Percentiles rank a stretch among this genome's conserved stretches.
Conservation (phyloP, 805 yeast species). For the Kurtzmaniella fragi region DNA sequence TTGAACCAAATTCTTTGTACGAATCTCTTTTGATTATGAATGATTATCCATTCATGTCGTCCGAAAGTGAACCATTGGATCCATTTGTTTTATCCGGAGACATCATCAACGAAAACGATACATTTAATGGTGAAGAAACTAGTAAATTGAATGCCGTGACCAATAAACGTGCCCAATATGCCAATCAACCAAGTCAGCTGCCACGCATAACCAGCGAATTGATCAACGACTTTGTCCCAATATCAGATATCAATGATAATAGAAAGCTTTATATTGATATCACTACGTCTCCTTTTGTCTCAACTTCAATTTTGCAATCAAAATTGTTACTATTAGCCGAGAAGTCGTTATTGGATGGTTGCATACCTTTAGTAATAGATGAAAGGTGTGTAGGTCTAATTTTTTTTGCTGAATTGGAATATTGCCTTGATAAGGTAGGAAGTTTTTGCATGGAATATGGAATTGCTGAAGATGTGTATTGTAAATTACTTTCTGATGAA, state of each 20-base stretch:
- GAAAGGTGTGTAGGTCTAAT: conserved; percentile 38
- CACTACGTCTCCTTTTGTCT: conserved; percentile 26
- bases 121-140: conserved; percentile 9
- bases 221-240: not conserved
- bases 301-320: conserved; percentile 24
- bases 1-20: conserved; percentile 48
- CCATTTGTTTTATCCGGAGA: conserved; percentile 28
- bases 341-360: conserved; percentile 46
- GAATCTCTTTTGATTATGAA: conserved; percentile 43
- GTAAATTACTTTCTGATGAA: conserved; percentile 17
- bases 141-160: conserved; percentile 1
- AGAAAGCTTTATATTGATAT: conserved; percentile 30
- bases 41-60: conserved; percentile 50
- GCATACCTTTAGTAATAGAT: conserved; percentile 42
- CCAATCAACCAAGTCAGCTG: not conserved
- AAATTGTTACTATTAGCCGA: conserved; percentile 35
- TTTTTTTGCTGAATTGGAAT: conserved; percentile 48
- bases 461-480: conserved; percentile 23
- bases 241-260: conserved; percentile 4
- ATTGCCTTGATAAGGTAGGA: conserved; percentile 42
- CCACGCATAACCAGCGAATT: not conserved
- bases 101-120: conserved; percentile 22
- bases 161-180: not conserved
- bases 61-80: conserved; percentile 31
- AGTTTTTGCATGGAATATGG: conserved; percentile 19